Evolutionary conservation across 805 yeast genomes (phyloP).

Genomic region (Lipomyces sp.): DNA sequence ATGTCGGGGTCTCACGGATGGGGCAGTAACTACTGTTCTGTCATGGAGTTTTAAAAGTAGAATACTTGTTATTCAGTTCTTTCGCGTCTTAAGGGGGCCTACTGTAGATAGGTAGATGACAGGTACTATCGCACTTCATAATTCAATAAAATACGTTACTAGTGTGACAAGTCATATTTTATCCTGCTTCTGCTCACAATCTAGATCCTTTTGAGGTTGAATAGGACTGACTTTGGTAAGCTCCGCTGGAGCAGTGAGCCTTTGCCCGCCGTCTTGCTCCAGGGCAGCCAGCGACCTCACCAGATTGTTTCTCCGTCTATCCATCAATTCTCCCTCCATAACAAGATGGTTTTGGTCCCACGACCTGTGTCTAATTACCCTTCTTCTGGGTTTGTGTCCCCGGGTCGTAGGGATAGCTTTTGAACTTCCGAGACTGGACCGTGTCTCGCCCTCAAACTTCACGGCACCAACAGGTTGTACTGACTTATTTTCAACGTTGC

Average conservation of each 20-base stretch:
- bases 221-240: not conserved
- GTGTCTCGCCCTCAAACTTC: not conserved
- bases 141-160: not conserved
- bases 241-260: not conserved
- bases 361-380: constrained; percentile 21
- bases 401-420: not conserved
- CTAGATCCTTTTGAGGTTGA: not conserved
- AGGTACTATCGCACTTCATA: not conserved
- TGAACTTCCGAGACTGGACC: not conserved
- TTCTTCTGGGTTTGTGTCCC: constrained; percentile 11
- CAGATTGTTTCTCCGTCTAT: constrained; percentile 31
- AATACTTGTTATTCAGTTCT: too few relatives aligned
- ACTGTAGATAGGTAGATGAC: not conserved
- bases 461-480: not conserved
- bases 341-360: constrained; percentile 31
- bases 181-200: not conserved
- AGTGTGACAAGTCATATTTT: not conserved
- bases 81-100: not conserved
- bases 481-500: not conserved
- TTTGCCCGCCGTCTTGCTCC: not conserved
- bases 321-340: constrained; percentile 36
- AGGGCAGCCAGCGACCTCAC: constrained; percentile 29
- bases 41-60: too few relatives aligned
- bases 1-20: too few relatives aligned
- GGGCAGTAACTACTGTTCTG: too few relatives aligned